Evolutionary conservation across 768 basidiomycete genomes (phyloP).

Genomic region (Tricholoma furcatifolium): DNA sequence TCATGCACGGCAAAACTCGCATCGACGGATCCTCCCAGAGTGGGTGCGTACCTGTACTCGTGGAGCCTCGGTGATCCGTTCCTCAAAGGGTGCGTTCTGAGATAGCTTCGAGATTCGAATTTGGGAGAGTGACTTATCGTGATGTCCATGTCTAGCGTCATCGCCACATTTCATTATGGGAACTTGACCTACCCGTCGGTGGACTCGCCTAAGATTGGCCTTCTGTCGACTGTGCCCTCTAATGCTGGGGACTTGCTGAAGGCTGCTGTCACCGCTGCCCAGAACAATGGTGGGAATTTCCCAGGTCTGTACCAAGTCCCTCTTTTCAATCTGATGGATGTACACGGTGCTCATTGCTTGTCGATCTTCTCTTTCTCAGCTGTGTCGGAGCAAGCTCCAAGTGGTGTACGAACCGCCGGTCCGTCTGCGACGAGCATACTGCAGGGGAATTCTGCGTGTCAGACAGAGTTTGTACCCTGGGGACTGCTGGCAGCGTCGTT

Average conservation of each 20-base stretch:
- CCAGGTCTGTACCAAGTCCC: constrained; percentile 26
- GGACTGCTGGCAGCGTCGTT: background rate
- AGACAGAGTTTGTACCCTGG: background rate
- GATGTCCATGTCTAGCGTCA: constrained; percentile 39
- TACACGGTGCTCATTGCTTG: background rate
- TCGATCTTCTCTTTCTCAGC: constrained; percentile 1
- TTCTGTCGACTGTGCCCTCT: constrained; percentile 66
- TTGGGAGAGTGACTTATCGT: background rate
- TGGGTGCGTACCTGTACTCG: constrained; percentile 62
- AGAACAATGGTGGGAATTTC: constrained; percentile 30
- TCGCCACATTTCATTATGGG: constrained; percentile 71
- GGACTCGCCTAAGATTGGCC: constrained; percentile 68
- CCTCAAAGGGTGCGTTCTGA: constrained; percentile 60
- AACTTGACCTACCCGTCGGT: constrained; percentile 65
- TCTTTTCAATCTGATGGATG: background rate
- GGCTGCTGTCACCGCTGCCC: constrained; percentile 26
- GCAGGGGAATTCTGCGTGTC: background rate
- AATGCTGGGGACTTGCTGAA: constrained; percentile 43
- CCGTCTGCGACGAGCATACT: constrained; percentile 16
- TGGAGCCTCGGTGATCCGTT: constrained; percentile 82
- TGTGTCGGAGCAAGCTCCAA: constrained; percentile 36
- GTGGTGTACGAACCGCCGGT: constrained; percentile 29
- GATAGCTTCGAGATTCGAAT: background rate
- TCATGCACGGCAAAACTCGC: constrained; percentile 56
- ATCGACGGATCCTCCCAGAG: constrained; percentile 59